Base-by-base conservation (phyloP, 345 rosid genomes). In the Erodium maritimum region DNA sequence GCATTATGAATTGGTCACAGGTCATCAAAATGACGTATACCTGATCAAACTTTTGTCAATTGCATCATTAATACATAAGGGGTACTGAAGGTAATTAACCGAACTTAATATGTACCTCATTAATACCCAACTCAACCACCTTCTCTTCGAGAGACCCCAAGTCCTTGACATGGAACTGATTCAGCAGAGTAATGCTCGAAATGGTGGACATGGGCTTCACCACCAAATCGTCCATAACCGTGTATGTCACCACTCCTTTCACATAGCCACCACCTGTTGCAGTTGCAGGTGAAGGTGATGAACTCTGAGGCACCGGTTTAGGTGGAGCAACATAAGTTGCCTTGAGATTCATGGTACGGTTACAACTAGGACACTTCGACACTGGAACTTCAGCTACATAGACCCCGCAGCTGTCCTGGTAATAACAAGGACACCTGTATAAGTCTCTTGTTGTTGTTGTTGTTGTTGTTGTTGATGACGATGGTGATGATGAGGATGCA, bases 131-230 rank as follows among this genome's bases (percentile, higher is more conserved):
- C 5, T 11, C 19, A 20, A n/a, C n/a, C n/a, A 22, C 45, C 42
- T 6, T 63, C 59, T 55, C 54, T 29, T 62, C 45, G 17, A 54
- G 33, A 21, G 23, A 4, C 18, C 52, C 23, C 12, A 54, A 10
- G 18, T 62, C 59, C 22, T 54, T 42, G 42, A 34, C n/a, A 21
- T 34, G 21, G 34, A 22, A 54, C 16, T 6, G 1, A 12, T 55
- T 34, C 21, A 63, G 53, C 5, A 42, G 10, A 17, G 54, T 13
- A 11, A 55, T 22, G 37, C 0, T 19, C n/a, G 53, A 37, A 7
- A 33, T 54, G 65, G 53, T 54, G 2, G 59, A 62, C 65, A 62
- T 33, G 0, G 65, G 65, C 52, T n/a, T 54, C 20, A 62, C 65
- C 50, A 4, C 59, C 58, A 62, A 24, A 19, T 54, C 37, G 5